Conservation (phyloP, 352 stramenopile species). For the Phytophthora hybrid region DNA sequence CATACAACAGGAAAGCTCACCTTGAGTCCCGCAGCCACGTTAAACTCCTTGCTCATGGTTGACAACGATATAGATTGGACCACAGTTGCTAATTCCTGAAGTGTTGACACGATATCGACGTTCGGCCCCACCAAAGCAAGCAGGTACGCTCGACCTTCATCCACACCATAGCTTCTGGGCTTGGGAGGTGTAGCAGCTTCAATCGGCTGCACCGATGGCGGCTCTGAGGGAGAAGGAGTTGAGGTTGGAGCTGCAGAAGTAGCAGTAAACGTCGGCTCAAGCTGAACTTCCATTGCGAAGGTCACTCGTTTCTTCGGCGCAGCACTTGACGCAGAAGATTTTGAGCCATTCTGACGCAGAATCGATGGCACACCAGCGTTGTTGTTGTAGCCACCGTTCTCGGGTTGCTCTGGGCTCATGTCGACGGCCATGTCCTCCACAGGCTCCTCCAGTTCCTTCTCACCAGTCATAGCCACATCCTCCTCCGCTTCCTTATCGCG, state of each 20-base stretch:
- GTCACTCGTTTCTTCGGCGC: slow-evolving; percentile 37
- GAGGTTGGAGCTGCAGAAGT: background rate
- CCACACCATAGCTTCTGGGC: slow-evolving; percentile 28
- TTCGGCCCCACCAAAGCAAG: slow-evolving; percentile 60
- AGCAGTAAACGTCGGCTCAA: background rate
- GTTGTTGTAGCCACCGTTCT: slow-evolving; percentile 16
- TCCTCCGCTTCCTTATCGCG: slow-evolving; percentile 10
- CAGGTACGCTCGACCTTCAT: slow-evolving; percentile 59
- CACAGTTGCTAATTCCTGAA: slow-evolving; percentile 52
- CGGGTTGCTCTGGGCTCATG: slow-evolving; percentile 20
- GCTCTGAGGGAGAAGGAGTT: background rate
- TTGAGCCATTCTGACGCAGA: slow-evolving; percentile 20
- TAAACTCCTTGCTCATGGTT: slow-evolving; percentile 73
- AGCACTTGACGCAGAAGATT: background rate
- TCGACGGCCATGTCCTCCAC: slow-evolving; percentile 43
- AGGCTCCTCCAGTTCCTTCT: slow-evolving; percentile 10
- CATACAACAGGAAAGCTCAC: slow-evolving; percentile 33
- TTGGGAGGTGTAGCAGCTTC: slow-evolving; percentile 14
- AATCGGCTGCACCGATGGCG: slow-evolving; percentile 14
- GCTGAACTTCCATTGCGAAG: slow-evolving; percentile 22
- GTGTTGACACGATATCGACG: slow-evolving; percentile 65
- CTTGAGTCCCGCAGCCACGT: slow-evolving; percentile 57
- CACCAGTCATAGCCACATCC: slow-evolving; percentile 13
- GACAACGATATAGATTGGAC: slow-evolving; percentile 50
- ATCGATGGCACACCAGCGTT: slow-evolving; percentile 19